A percentile compares a stretch with the other conserved stretches of the same genome.
phyloP scores from a whole-genome alignment of 108 stramenopile species.

The Nitzschia sp. region DNA sequence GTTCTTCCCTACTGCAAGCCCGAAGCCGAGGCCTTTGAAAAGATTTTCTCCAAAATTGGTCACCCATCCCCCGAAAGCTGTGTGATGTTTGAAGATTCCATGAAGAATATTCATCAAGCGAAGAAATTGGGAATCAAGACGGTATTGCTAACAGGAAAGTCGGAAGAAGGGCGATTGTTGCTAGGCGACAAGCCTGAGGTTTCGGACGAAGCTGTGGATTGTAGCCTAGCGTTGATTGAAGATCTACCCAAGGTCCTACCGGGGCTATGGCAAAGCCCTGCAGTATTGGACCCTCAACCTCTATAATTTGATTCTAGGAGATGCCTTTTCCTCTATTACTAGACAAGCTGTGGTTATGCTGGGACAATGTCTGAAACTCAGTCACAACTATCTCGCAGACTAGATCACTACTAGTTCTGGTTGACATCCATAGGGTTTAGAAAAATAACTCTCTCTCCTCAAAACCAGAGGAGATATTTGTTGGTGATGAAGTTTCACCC shows the following conservation, averaged over 20 bases:
- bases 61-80: slow-evolving; percentile 43
- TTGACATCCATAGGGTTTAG: too few relatives aligned
- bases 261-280: slow-evolving; percentile 50
- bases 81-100: slow-evolving; percentile 84
- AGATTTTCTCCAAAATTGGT: slow-evolving; percentile 54
- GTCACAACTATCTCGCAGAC: too few relatives aligned
- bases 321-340: too few relatives aligned
- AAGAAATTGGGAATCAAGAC: slow-evolving; percentile 77
- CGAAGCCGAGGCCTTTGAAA: slow-evolving; percentile 66
- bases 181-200: slow-evolving; percentile 52
- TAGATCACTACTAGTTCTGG: too few relatives aligned
- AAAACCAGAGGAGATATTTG: too few relatives aligned
- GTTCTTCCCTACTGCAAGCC: slow-evolving; percentile 85
- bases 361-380: too few relatives aligned
- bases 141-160: slow-evolving; percentile 55
- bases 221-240: slow-evolving; percentile 52
- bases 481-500: too few relatives aligned
- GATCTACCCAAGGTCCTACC: slow-evolving; percentile 49
- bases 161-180: slow-evolving; percentile 55
- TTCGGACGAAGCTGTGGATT: slow-evolving; percentile 70
- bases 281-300: slow-evolving; percentile 50
- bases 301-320: not conserved
- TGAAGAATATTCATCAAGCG: slow-evolving; percentile 81
- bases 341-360: too few relatives aligned
- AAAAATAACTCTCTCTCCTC: too few relatives aligned